Evolutionary conservation across 2,329 filamentous ascomycete genomes (phyloP).

Genomic region (Epichloe uncinata): DNA sequence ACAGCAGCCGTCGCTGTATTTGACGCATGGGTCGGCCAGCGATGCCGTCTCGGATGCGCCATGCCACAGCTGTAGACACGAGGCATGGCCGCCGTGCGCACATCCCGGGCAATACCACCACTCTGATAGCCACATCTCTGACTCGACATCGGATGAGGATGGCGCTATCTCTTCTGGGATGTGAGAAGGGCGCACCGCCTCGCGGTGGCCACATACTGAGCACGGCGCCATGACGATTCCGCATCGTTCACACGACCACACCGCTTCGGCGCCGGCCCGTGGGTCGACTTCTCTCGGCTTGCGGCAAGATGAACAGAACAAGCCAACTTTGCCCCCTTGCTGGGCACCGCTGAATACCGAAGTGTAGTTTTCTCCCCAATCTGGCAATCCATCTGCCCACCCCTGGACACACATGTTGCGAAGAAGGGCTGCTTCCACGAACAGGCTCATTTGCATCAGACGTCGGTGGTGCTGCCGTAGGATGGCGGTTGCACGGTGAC

Average conservation of each 20-base stretch:
- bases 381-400: constrained; percentile 37
- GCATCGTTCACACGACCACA: constrained; percentile 49
- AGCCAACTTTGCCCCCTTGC: constrained; percentile 38
- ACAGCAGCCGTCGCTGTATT: constrained; percentile 43
- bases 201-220: constrained; percentile 43
- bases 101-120: constrained; percentile 55
- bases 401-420: constrained; percentile 47
- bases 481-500: constrained; percentile 40
- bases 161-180: constrained; percentile 18
- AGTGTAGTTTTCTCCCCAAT: constrained; percentile 42
- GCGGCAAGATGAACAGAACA: constrained; percentile 41
- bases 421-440: constrained; percentile 45
- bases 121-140: constrained; percentile 20
- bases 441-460: constrained; percentile 45
- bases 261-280: constrained; percentile 25
- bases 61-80: constrained; percentile 49
- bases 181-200: constrained; percentile 27
- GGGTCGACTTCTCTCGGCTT: constrained; percentile 43
- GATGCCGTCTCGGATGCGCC: constrained; percentile 18
- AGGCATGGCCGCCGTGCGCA: constrained; percentile 47
- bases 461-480: constrained; percentile 47
- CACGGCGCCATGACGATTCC: constrained; percentile 39
- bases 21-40: constrained; percentile 10
- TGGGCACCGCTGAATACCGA: constrained; percentile 41
- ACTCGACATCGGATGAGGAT: constrained; percentile 11